Conservation (phyloP, 495 filamentous ascomycete species). For the Echria macrotheca region DNA sequence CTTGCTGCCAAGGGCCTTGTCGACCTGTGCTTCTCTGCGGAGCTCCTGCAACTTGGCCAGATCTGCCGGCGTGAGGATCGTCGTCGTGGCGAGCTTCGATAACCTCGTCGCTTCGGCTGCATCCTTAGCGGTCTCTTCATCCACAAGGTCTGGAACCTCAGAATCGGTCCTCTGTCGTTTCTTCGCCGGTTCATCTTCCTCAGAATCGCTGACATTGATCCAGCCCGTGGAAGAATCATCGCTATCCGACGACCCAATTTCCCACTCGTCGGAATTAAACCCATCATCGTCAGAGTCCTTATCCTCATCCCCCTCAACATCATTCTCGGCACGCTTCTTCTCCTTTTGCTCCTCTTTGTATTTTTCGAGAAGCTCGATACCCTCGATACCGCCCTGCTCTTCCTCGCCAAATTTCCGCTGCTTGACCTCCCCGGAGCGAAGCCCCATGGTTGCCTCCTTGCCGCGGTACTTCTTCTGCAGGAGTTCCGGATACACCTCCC, state of each 20-base stretch:
- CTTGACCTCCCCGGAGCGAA: constrained; percentile 63
- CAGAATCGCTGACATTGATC: constrained; percentile 85
- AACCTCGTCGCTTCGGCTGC: constrained; percentile 34
- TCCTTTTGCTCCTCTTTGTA: constrained; percentile 88
- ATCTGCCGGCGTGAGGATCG: constrained; percentile 87
- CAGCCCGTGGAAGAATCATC: constrained; percentile 74
- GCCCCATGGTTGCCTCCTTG: constrained; percentile 82
- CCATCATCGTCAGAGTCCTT: constrained; percentile 52
- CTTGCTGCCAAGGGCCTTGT: constrained; percentile 47
- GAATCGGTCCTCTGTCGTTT: constrained; percentile 52
- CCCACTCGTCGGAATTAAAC: constrained; percentile 76
- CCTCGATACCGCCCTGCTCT: constrained; percentile 77
- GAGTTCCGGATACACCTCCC: constrained; percentile 85
- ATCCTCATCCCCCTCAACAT: constrained; percentile 31
- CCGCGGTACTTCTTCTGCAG: constrained; percentile 86
- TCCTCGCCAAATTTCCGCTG: constrained; percentile 76
- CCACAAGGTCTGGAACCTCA: constrained; percentile 23
- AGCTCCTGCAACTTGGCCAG: constrained; percentile 89
- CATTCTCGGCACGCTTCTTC: constrained; percentile 60
- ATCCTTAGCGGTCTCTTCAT: constrained; percentile 32
- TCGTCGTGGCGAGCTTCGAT: constrained; percentile 71
- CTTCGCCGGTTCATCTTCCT: constrained; percentile 57
- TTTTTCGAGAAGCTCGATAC: constrained; percentile 81
- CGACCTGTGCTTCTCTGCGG: constrained; percentile 62
- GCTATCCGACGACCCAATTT: constrained; percentile 72